Base-by-base conservation (phyloP, 139 green algal species). In the Pseudopediastrum boryanum region DNA sequence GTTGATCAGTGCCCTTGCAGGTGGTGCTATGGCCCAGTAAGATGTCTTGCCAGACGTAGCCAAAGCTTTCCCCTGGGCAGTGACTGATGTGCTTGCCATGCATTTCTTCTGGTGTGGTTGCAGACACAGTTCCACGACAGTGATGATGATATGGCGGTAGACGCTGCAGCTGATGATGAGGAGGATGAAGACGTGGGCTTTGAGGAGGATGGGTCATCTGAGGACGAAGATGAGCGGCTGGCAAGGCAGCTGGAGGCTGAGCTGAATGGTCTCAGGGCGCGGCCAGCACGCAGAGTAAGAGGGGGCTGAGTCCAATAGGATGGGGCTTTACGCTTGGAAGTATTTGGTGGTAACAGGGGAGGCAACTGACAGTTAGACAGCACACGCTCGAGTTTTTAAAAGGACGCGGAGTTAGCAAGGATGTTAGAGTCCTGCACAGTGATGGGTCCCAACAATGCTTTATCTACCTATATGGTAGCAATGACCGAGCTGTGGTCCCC, bases 191-290 rank as follows among this genome's bases (percentile, higher is more conserved):
- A 76, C 7, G 39, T 46, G 4, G 58, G 16, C 21, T 19, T 31
- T 38, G 46, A 65, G 33, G 46, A 48, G 5, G n/a, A n/a, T n/a
- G n/a, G n/a, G n/a, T 36, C 4, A 5, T 25, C 42, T 51, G 71
- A 38, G n/a, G 70, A 50, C 25, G 78, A 70, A 10, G 81, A 80
- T 44, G 82, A 83, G 12, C 62, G 74, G 48, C 72, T 80, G 29
- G 83, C 83, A 0, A 61, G 68, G 50, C 76, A 75, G 31, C 38
- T 88, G 21, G 65, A 89, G 67, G 61, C 75, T 36, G 78, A 86
- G 50, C 74, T 82, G 43, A 90, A 89, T 16, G 84, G 86, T 0
- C 69, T 86, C 59, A 46, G 86, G 13, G 31, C 66, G 0, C 63
- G 85, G 68, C 63, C 23, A 10, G 41, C 31, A 29, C 41, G 66